Conservation (phyloP, 176 grass and related monocot species). For the Ensete ventricosum region DNA sequence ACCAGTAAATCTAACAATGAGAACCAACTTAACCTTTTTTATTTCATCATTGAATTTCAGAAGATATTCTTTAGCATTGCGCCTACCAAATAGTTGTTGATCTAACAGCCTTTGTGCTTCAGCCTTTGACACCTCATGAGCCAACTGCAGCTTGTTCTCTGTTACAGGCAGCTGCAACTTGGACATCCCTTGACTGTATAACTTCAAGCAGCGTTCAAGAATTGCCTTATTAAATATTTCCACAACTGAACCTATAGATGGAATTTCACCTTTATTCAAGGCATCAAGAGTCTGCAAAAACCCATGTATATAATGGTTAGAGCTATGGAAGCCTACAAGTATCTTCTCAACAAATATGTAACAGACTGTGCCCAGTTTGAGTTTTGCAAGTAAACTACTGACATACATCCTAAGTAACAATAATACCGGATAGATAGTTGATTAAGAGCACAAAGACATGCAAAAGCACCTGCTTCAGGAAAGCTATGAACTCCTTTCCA, state of each 20-base stretch:
- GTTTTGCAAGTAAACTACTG: background rate
- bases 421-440: background rate
- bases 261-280: conserved; percentile 96
- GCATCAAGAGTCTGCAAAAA: conserved; percentile 72
- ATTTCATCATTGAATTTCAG: conserved; percentile 67
- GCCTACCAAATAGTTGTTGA: conserved; percentile 74
- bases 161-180: conserved; percentile 43
- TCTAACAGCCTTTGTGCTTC: conserved; percentile 51
- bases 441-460: background rate
- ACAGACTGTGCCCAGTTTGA: too few relatives aligned
- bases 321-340: background rate
- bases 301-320: conserved; percentile 1
- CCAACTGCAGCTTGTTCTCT: conserved; percentile 50
- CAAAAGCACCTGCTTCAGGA: conserved; percentile 56
- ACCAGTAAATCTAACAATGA: background rate
- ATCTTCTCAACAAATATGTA: background rate
- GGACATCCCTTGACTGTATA: conserved; percentile 59
- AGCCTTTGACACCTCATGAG: conserved; percentile 35
- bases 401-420: background rate
- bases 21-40: conserved; percentile 41
- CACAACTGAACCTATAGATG: conserved; percentile 75
- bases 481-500: conserved; percentile 80
- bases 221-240: conserved; percentile 92
- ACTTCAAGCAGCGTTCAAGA: conserved; percentile 71
- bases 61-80: conserved; percentile 56